phyloP scores from a whole-genome alignment of 192 early-diverging fungal species.

The Cladochytrium replicatum region DNA sequence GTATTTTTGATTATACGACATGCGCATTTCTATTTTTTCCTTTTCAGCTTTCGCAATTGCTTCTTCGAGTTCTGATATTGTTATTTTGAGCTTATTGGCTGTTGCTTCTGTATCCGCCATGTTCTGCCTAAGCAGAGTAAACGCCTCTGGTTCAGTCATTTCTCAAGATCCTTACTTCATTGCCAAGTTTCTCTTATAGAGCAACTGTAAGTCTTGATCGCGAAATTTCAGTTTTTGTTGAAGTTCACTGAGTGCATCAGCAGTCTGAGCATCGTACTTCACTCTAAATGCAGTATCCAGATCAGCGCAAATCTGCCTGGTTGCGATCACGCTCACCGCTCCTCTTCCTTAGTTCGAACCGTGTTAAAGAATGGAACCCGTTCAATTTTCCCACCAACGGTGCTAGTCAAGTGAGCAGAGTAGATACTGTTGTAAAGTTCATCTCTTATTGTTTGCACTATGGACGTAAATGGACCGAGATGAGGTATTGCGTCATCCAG shows the following conservation, averaged over 20 bases:
- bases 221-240: conserved; percentile 35
- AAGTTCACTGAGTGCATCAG: conserved; percentile 20
- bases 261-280: conserved; percentile 18
- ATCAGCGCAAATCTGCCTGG: conserved; percentile 1
- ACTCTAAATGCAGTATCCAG: conserved; percentile 1
- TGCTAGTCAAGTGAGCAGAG: conserved; percentile 28
- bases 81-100: conserved; percentile 5
- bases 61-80: conserved; percentile 16
- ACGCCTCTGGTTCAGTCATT: neutral
- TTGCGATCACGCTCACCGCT: neutral
- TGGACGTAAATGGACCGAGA: conserved; percentile 13
- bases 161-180: conserved; percentile 24
- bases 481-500: conserved; percentile 21
- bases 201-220: conserved; percentile 38
- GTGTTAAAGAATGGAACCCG: conserved; percentile 30
- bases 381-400: conserved; percentile 15
- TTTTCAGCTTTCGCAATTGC: conserved; percentile 16
- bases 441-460: conserved; percentile 21
- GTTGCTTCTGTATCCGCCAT: conserved; percentile 19
- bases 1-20: conserved; percentile 10
- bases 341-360: conserved; percentile 11
- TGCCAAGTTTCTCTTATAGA: conserved; percentile 32
- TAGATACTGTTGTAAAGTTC: conserved; percentile 27
- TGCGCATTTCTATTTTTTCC: conserved; percentile 13
- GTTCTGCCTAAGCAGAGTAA: conserved; percentile 14